Base-by-base conservation (phyloP, 1,139 yeast genomes). In the Geotrichum fermentans region DNA sequence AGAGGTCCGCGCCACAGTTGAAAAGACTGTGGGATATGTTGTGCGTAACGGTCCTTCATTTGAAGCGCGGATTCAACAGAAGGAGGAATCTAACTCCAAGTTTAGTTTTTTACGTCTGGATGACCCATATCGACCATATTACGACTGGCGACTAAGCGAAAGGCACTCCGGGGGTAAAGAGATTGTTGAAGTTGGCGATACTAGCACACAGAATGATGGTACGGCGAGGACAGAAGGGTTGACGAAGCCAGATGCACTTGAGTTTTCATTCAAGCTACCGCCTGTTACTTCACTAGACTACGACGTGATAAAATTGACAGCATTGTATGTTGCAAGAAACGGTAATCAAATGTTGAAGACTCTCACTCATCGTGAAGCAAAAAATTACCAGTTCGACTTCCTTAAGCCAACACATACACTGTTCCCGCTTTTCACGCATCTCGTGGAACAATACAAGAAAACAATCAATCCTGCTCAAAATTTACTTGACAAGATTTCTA, bases 21-120 rank as follows among this genome's bases (percentile, higher is more conserved):
- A 78, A 49, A 85, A 83, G 61, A 86, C 96, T 0, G 86, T 83
- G 1, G 78, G 71, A 2, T 87, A 83, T 60, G 87, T 89, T 10
- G 60, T 70, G 29, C 74, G 85, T 55, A 84, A 86, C 61, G 96
- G 96, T 0, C 51, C 62, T 59, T 32, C 66, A 72, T 85, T 88
- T 65, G 94, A 83, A 58, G 72, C 73, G 4, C 70, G 87, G 51
- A 73, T 88, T 47, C 68, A 67, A 28, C 68, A 70, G 40, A 69
- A 68, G 33, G 80, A 78, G 52, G 64, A 69, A 30, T 66, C 67
- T 21, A 76, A 74, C 51, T 70, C 73, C 26, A 81, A 82, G 63
- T 88, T 88, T 62, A 69, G 76, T 22, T 89, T 89, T 61, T 64
- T 88, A 11, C 65, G 72, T 17, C 72, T 72, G 1, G 70, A 67